These are phyloP conservation scores for Cryoendolithus antarcticus DNA, from an alignment of 2,329 filamentous ascomycete genomes.

Conservation along the genomic window DNA sequence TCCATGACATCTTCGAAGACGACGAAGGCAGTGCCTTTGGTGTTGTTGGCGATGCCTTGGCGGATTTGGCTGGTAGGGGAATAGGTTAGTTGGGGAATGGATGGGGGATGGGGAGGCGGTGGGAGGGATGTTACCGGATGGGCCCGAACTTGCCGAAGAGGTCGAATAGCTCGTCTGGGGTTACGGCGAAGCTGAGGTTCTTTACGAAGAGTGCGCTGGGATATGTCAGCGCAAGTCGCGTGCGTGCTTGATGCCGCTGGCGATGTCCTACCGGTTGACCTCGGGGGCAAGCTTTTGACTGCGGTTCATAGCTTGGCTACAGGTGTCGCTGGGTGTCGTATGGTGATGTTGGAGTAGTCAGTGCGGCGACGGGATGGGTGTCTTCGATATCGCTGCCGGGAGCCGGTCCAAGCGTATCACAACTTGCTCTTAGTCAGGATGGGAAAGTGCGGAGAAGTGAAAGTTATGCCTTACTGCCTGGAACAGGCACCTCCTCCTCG, in stretches of 20 bases:
- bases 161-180: conserved; percentile 93
- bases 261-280: conserved; percentile 63
- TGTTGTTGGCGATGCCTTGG: conserved; percentile 92
- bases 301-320: conserved; percentile 74
- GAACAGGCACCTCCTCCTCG: too few relatives aligned
- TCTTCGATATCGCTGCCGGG: background rate
- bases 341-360: conserved; percentile 4
- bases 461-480: too few relatives aligned
- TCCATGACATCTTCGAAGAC: conserved; percentile 99
- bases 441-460: too few relatives aligned
- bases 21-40: conserved; percentile 96
- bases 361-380: background rate
- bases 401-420: too few relatives aligned
- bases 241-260: background rate
- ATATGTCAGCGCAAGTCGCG: conserved; percentile 9
- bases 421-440: too few relatives aligned
- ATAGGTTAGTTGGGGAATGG: conserved; percentile 7
- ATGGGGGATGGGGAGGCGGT: conserved; percentile 1
- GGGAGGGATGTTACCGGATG: conserved; percentile 54
- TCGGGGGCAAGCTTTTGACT: conserved; percentile 95
- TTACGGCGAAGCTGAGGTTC: conserved; percentile 99
- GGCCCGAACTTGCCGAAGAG: conserved; percentile 96
- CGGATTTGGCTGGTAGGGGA: conserved; percentile 68
- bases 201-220: conserved; percentile 97
- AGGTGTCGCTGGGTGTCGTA: conserved; percentile 6